Base-by-base conservation (phyloP, 164 flowering plant genomes). In the Platanus orientalis region DNA sequence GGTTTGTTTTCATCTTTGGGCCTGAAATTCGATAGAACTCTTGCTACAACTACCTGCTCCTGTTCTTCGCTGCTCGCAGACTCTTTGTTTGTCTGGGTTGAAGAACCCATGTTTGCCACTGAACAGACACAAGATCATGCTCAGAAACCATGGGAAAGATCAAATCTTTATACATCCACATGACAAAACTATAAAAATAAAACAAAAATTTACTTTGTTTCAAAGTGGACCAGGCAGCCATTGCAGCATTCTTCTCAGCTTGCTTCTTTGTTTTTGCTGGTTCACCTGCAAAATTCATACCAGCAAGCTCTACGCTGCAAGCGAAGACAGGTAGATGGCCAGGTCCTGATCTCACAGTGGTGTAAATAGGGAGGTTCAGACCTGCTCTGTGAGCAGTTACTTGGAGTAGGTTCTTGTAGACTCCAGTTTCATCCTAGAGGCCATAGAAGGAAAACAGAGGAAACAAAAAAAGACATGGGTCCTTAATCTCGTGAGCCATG, bases 241-340 rank as follows among this genome's bases (percentile, higher is more conserved):
- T 80, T 2, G 96, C 96, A 40, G 96, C 93, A 79, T 87, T 89
- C 68, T 89, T 89, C 75, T 89, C 93, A 60, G 96, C 96, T 74
- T 89, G 96, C 72, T 87, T 89, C 79, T 87, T 89, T 13, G 83
- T 87, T 76, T 85, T 89, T 21, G 91, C 91, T 54, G 89, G 75
- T 52, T 80, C 91, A 24, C 96, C 96, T 2, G 77, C 76, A 67
- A 89, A 87, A 58, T 50, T 82, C 70, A 80, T 69, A 4, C 84
- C 84, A 45, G 84, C 92, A 68, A 89, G 75, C 73, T 84, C 89
- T 27, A 87, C 92, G n/a, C 81, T 77, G 58, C 83, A 78, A 39
- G 83, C 82, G 74, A 85, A 89, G 39, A 78, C 74, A 11, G 92
- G 92, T 21, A 77, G 51, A 69, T 87, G 96, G 2, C 86, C 89